Conservation (phyloP, 345 rosid species). For the Salix purpurea region DNA sequence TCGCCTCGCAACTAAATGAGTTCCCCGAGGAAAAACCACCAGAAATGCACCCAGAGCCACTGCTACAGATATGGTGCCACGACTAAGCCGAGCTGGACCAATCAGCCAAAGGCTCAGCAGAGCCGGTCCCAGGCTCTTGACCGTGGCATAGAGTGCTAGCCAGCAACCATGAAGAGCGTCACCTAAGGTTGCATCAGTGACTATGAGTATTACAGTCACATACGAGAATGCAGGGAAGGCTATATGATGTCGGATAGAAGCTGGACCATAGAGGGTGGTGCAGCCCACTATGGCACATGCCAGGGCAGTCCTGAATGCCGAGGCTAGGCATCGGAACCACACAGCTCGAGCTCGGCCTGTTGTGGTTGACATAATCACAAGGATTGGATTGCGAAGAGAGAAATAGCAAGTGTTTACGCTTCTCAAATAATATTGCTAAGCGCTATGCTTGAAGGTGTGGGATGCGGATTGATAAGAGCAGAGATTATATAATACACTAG, state of each 20-base stretch:
- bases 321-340: conserved; percentile 62
- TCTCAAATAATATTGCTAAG: neutral
- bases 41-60: conserved; percentile 56
- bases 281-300: conserved; percentile 74
- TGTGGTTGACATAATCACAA: conserved; percentile 12
- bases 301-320: conserved; percentile 66
- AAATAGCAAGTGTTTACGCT: neutral
- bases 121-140: conserved; percentile 66
- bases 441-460: neutral
- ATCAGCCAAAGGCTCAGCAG: conserved; percentile 57
- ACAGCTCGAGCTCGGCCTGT: conserved; percentile 37
- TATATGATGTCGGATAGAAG: conserved; percentile 35
- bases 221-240: conserved; percentile 81
- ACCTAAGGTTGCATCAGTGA: conserved; percentile 73
- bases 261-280: conserved; percentile 63
- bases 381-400: neutral
- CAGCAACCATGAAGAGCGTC: conserved; percentile 68
- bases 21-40: conserved; percentile 55
- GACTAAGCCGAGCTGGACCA: conserved; percentile 56
- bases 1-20: conserved; percentile 60
- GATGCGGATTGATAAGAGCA: neutral
- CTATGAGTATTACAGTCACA: conserved; percentile 54
- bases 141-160: conserved; percentile 68
- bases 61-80: conserved; percentile 47
- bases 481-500: neutral